Base-by-base conservation (phyloP, 768 basidiomycete genomes). In the Hygrophoropsis aurantiaca region DNA sequence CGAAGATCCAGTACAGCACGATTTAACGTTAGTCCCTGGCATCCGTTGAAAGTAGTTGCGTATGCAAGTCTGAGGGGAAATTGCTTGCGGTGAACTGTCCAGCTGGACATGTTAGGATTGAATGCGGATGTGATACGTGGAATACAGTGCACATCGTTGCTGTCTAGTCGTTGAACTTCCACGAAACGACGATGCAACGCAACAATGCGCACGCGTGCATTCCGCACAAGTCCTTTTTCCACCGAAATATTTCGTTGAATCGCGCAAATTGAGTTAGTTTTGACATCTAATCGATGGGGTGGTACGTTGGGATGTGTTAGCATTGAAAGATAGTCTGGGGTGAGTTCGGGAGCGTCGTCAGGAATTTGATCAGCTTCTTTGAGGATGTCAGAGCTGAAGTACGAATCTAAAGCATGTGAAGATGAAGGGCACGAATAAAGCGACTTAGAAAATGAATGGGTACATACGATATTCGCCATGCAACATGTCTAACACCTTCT, bases 11-110 rank as follows among this genome's bases (percentile, higher is more conserved):
- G 30, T 3, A 71, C 77, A 43, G 74, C 69, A 58, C 55, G 20
- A 38, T 65, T 52, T 4, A 77, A 61, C 13, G 71, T 74, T 49
- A 77, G 75, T 1, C 76, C 75, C 59, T 78, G 72, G 4, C 72
- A 50, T 47, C 73, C 73, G 51, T 77, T 76, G 50, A 75, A 73
- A 0, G 70, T 68, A 54, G 74, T 65, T 1, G 68, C 64, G 64
- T 76, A 78, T 10, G 71, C 70, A 1, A 76, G 59, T 0, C 59
- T 46, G 1, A 77, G 50, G 16, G 74, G 73, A 45, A 75, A 75
- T 55, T 77, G 75, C 0, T 54, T 52, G 3, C 64, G 60, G 8
- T 33, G 47, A 16, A 77, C 21, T 0, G 26, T 41, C 38, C 26
- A 47, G 18, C 40, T 34, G 4, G n/a, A n/a, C n/a, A n/a, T n/a